Evolutionary conservation across 495 filamentous ascomycete genomes (phyloP).

Genomic region (Aspergillus leporis): DNA sequence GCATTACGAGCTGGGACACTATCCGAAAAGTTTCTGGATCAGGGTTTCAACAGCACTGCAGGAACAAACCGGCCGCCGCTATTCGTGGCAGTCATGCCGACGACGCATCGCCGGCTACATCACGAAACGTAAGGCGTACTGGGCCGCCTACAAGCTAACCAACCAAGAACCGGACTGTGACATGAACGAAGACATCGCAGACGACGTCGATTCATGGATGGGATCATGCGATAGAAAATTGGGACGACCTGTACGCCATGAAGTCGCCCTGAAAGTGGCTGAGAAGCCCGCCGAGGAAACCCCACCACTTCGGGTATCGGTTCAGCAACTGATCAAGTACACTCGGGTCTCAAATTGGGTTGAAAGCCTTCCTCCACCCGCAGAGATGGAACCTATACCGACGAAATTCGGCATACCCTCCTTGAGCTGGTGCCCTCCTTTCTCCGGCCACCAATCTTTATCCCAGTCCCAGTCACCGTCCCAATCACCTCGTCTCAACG

Average conservation of each 20-base stretch:
- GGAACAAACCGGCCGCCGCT: slow-evolving; percentile 18
- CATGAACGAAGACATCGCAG: slow-evolving; percentile 7
- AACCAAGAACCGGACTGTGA: slow-evolving; percentile 6
- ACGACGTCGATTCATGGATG: slow-evolving; percentile 17
- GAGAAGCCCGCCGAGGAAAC: slow-evolving; percentile 8
- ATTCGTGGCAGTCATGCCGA: slow-evolving; percentile 27
- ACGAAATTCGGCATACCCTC: slow-evolving; percentile 12
- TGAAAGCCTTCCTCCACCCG: slow-evolving; percentile 20
- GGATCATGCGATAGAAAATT: slow-evolving; percentile 1
- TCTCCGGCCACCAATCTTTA: neutral
- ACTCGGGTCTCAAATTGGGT: slow-evolving; percentile 27
- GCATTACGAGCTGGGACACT: slow-evolving; percentile 11
- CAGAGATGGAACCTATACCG: slow-evolving; percentile 15
- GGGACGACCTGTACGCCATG: neutral
- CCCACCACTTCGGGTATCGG: slow-evolving; percentile 3
- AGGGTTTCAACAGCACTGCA: slow-evolving; percentile 16
- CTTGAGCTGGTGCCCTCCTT: slow-evolving; percentile 2
- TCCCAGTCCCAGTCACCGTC: slow-evolving; percentile 6
- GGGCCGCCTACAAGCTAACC: slow-evolving; percentile 2
- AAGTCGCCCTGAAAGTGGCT: slow-evolving; percentile 10
- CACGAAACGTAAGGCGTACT: slow-evolving; percentile 12
- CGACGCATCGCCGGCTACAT: slow-evolving; percentile 23
- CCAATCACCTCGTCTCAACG: neutral
- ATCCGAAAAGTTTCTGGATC: slow-evolving; percentile 25
- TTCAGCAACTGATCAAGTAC: slow-evolving; percentile 11